Evolutionary conservation across 2,329 filamentous ascomycete species (phyloP), one percentile per base, ranked within the genome.

Genomic region (Scedosporium dehoogii): DNA sequence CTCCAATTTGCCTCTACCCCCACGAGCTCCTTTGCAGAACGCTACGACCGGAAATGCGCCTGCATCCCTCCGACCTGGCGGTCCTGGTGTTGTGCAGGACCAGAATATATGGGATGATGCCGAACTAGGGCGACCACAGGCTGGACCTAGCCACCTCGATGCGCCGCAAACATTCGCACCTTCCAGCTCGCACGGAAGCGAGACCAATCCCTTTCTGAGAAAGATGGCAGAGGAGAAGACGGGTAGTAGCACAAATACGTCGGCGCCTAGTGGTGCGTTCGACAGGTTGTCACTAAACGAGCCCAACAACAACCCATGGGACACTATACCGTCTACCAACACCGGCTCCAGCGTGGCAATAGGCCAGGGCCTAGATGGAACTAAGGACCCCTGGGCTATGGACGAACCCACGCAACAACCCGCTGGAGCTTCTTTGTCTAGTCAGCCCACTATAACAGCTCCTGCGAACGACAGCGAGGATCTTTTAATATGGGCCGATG

Each of bases 131-230:
- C 55, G 41, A 23, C 25, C 18, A n/a, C 55, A 14, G 16, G 16
- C 27, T 21, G 14, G 25, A 3, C 9, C 12, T 1, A 16, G 23
- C 23, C 55, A 38, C 14, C 55, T 41, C 16, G 29, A 58, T 27
- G 6, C 29, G 10, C 27, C 55, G 29, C 51, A 56, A 14, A n/a
- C 55, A 6, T 41, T 33, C 23, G 55, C 16, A 10, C 55, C 55
- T 3, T 58, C 55, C 5, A 58, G 71, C 29, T 58, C 55, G 14
- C 55, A 68, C 7, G 71, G 72, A 44, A 67, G 69, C 27, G 75
- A 80, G 63, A 83, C 81, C 21, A 85, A 85, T 61, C 82, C 82
- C 0, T 85, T 85, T 69, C 67, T 75, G 23, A 80, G 80, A 64
- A 78, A 80, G 62, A 81, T 81, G 65, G 41, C 68, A 67, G 14